phyloP scores from a whole-genome alignment of 495 filamentous ascomycete genomes.

The Glarea lozoyensis region DNA sequence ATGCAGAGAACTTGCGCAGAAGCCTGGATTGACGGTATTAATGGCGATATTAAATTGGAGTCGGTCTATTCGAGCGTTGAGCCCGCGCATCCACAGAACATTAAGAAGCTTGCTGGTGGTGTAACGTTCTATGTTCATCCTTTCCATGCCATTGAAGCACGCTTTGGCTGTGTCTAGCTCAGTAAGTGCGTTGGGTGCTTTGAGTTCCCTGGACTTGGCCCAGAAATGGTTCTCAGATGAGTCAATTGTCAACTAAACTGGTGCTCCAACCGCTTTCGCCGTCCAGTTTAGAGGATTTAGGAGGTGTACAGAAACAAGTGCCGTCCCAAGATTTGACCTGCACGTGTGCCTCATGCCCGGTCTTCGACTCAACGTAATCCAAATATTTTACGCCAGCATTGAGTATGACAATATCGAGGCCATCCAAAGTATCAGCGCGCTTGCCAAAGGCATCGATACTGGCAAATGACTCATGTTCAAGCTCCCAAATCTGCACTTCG shows the following conservation, averaged over 20 bases:
- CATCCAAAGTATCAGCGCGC: slow-evolving; percentile 5
- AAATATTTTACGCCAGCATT: slow-evolving; percentile 16
- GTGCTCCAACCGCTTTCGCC: neutral
- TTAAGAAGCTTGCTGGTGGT: slow-evolving; percentile 13
- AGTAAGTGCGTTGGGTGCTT: neutral
- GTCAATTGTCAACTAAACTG: slow-evolving; percentile 9
- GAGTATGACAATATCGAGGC: slow-evolving; percentile 14
- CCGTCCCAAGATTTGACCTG: slow-evolving; percentile 16
- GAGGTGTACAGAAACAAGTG: slow-evolving; percentile 12
- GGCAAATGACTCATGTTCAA: neutral
- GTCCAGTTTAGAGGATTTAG: slow-evolving; percentile 11
- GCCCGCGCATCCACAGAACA: slow-evolving; percentile 17
- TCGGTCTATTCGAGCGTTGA: slow-evolving; percentile 2
- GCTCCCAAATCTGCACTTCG: neutral
- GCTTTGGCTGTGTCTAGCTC: neutral
- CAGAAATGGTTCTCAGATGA: slow-evolving; percentile 12
- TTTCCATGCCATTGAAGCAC: slow-evolving; percentile 10
- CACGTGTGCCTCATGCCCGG: slow-evolving; percentile 10
- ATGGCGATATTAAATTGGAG: slow-evolving; percentile 8
- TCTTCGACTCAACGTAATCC: slow-evolving; percentile 9
- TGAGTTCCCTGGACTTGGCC: slow-evolving; percentile 1
- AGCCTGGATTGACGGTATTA: slow-evolving; percentile 17
- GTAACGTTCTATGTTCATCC: slow-evolving; percentile 7
- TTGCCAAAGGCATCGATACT: slow-evolving; percentile 11
- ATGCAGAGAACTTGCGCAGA: slow-evolving; percentile 13